Percentiles rank a stretch among this genome's conserved stretches.
Conservation (phyloP, 257 asterid genomes). For the Avicennia marina region DNA sequence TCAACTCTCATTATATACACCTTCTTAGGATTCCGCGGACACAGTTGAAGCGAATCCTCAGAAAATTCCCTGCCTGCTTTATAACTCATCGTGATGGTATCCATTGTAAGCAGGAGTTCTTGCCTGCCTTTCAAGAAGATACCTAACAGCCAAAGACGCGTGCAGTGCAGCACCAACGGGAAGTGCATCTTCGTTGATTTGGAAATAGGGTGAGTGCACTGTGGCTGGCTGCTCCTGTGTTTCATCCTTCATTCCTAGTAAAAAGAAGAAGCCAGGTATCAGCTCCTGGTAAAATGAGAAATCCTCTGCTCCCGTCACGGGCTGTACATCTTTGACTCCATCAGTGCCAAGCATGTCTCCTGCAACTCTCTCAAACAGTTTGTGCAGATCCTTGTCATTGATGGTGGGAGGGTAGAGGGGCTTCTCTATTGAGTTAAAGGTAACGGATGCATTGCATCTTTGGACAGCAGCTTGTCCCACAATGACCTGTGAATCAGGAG, state of each 20-base stretch:
- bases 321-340: constrained; percentile 50
- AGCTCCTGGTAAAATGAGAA: constrained; percentile 70
- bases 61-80: constrained; percentile 2
- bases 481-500: constrained; percentile 45
- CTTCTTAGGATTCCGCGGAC: no score
- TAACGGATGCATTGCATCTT: constrained; percentile 78
- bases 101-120: constrained; percentile 16
- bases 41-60: background rate
- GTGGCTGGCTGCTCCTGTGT: constrained; percentile 29
- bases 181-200: constrained; percentile 61
- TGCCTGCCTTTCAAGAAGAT: constrained; percentile 39
- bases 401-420: constrained; percentile 76
- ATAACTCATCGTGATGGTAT: constrained; percentile 55
- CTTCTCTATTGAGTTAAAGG: constrained; percentile 33
- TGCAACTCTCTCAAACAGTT: constrained; percentile 51
- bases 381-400: constrained; percentile 53
- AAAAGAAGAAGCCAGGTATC: constrained; percentile 76
- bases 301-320: constrained; percentile 84
- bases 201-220: constrained; percentile 69
- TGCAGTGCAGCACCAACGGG: constrained; percentile 94
- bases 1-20: no score
- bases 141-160: constrained; percentile 67
- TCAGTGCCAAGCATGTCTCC: constrained; percentile 54
- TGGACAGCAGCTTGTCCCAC: constrained; percentile 82
- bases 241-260: constrained; percentile 63